Percentiles rank a stretch among this genome's conserved stretches.
Evolutionary conservation across 352 stramenopile genomes (phyloP).

Genomic region (Globisporangium uncinulatum): DNA sequence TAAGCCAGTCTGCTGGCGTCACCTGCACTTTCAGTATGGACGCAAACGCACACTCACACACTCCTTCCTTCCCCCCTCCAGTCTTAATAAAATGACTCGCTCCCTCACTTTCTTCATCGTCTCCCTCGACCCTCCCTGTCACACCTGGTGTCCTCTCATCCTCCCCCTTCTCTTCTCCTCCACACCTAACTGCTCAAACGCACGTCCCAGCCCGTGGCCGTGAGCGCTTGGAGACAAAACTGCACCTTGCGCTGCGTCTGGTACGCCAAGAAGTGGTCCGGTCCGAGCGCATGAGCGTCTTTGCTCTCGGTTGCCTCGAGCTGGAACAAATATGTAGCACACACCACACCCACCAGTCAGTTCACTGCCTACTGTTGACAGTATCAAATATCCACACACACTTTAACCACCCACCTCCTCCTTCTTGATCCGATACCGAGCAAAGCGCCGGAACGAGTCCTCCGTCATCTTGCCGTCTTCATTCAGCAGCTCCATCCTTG

Average conservation of each 20-base stretch:
- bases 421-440: conserved; percentile 58
- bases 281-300: conserved; percentile 19
- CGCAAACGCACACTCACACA: no score
- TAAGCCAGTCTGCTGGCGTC: no score
- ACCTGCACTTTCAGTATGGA: no score
- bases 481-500: conserved; percentile 24
- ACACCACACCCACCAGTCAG: not conserved
- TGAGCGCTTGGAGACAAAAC: conserved; percentile 53
- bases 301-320: conserved; percentile 12
- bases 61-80: no score
- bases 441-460: conserved; percentile 63
- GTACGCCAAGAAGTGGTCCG: conserved; percentile 58
- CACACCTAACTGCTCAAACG: conserved; percentile 17
- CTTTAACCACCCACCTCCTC: conserved; percentile 32
- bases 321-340: conserved; percentile 10
- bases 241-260: conserved; percentile 50
- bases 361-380: not conserved
- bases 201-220: conserved; percentile 32
- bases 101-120: no score
- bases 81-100: no score
- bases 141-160: not conserved
- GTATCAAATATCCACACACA: not conserved
- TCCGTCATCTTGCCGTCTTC: conserved; percentile 59
- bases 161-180: no score
- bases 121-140: no score